Evolutionary conservation across 768 basidiomycete species (phyloP).

Genomic region (Porphyrellus cyaneotinctus): DNA sequence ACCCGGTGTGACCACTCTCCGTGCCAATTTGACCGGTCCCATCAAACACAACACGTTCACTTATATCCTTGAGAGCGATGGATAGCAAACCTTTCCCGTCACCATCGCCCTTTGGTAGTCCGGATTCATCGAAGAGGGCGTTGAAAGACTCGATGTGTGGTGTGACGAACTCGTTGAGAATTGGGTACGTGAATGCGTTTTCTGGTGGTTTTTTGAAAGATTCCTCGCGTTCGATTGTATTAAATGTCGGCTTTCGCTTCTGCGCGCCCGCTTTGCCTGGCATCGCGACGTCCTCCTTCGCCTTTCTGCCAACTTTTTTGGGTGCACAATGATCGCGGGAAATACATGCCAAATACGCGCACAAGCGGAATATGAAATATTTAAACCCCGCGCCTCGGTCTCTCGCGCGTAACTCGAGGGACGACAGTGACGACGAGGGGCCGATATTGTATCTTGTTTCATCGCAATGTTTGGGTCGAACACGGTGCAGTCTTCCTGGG

Average conservation of each 20-base stretch:
- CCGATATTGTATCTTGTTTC: slow-evolving; percentile 10
- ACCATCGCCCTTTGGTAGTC: slow-evolving; percentile 67
- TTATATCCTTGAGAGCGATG: slow-evolving; percentile 77
- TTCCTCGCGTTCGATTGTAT: slow-evolving; percentile 76
- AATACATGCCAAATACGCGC: slow-evolving; percentile 20
- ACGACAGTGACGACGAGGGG: slow-evolving; percentile 26
- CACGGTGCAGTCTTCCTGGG: slow-evolving; percentile 60
- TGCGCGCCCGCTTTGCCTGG: slow-evolving; percentile 43
- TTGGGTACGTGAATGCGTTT: slow-evolving; percentile 64
- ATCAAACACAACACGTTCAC: slow-evolving; percentile 92
- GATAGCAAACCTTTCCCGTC: slow-evolving; percentile 78
- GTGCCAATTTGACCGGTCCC: slow-evolving; percentile 51
- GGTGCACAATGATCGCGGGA: slow-evolving; percentile 21
- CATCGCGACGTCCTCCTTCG: slow-evolving; percentile 35
- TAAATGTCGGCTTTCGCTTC: slow-evolving; percentile 57
- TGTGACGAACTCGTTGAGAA: slow-evolving; percentile 87
- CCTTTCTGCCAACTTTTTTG: slow-evolving; percentile 7
- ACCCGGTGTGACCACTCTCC: slow-evolving; percentile 50
- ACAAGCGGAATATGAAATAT: slow-evolving; percentile 12
- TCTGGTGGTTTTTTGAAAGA: slow-evolving; percentile 73
- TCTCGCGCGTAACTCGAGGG: slow-evolving; percentile 5
- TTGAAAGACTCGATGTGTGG: slow-evolving; percentile 98
- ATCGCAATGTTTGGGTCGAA: slow-evolving; percentile 58
- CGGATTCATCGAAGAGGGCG: slow-evolving; percentile 90
- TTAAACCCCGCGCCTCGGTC: slow-evolving; percentile 20